Conservation (phyloP, 1,284 basidiomycete genomes). For the Fomitopsis schrenkii region DNA sequence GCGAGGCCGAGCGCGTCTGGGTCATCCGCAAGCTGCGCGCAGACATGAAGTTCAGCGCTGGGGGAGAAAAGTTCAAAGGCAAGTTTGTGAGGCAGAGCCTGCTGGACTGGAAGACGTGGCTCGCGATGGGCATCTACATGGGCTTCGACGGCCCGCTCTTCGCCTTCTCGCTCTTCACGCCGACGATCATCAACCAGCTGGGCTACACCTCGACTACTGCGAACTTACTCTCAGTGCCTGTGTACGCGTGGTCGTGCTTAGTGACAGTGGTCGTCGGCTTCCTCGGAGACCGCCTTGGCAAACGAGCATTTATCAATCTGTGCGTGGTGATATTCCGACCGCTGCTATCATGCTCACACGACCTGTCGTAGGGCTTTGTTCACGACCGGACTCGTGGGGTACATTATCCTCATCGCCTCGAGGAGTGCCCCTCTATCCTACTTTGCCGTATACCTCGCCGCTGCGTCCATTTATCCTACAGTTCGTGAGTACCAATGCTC, state of each 20-base stretch:
- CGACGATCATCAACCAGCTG: slow-evolving; percentile 48
- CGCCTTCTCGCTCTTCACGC: slow-evolving; percentile 52
- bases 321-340: slow-evolving; percentile 17
- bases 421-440: slow-evolving; percentile 39
- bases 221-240: slow-evolving; percentile 50
- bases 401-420: slow-evolving; percentile 46
- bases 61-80: slow-evolving; percentile 45
- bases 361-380: slow-evolving; percentile 15
- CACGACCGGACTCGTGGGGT: slow-evolving; percentile 42
- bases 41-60: slow-evolving; percentile 44
- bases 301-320: slow-evolving; percentile 47
- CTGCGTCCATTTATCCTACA: slow-evolving; percentile 46
- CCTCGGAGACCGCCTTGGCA: slow-evolving; percentile 41
- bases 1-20: slow-evolving; percentile 43
- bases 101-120: slow-evolving; percentile 49
- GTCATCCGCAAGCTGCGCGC: slow-evolving; percentile 43
- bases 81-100: slow-evolving; percentile 44
- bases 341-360: background rate
- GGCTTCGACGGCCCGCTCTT: slow-evolving; percentile 49
- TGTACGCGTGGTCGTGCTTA: slow-evolving; percentile 47
- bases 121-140: slow-evolving; percentile 46
- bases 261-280: slow-evolving; percentile 45
- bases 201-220: slow-evolving; percentile 47
- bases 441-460: slow-evolving; percentile 43
- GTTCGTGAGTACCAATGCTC: slow-evolving; percentile 33